phyloP scores from a whole-genome alignment of 129 eudicot species.

The carrot (Daucus carota) region DNA sequence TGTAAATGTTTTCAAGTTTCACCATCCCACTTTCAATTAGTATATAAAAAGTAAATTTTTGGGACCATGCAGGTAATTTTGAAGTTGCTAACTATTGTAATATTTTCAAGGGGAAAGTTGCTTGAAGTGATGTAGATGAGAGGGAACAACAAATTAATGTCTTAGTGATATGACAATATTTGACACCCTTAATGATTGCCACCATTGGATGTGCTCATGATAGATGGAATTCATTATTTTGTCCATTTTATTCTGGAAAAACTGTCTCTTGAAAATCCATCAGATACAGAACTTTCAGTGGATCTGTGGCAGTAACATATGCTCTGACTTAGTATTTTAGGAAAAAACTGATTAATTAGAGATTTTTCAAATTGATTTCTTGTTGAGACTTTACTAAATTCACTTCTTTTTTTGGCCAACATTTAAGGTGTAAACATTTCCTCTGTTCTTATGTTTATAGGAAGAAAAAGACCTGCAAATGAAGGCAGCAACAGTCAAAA shows the following conservation, averaged over 20 bases:
- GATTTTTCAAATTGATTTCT: constrained; percentile 1
- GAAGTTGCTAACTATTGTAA: no score
- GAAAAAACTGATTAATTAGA: not conserved
- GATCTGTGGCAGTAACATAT: not conserved
- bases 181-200: not conserved
- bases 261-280: not conserved
- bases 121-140: not conserved
- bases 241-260: not conserved
- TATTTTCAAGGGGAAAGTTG: no score
- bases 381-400: not conserved
- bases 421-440: not conserved
- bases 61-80: not conserved
- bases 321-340: not conserved
- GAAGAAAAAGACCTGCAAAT: constrained; percentile 60
- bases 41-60: not conserved
- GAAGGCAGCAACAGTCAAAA: constrained; percentile 58
- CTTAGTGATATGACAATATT: not conserved
- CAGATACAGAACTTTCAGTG: not conserved
- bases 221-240: not conserved
- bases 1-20: not conserved
- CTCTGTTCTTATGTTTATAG: constrained; percentile 24
- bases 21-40: not conserved
- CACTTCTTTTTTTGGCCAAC: not conserved
- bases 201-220: not conserved
- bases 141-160: not conserved